phyloP scores from a whole-genome alignment of 768 basidiomycete genomes.

The Auricularia heimuer region DNA sequence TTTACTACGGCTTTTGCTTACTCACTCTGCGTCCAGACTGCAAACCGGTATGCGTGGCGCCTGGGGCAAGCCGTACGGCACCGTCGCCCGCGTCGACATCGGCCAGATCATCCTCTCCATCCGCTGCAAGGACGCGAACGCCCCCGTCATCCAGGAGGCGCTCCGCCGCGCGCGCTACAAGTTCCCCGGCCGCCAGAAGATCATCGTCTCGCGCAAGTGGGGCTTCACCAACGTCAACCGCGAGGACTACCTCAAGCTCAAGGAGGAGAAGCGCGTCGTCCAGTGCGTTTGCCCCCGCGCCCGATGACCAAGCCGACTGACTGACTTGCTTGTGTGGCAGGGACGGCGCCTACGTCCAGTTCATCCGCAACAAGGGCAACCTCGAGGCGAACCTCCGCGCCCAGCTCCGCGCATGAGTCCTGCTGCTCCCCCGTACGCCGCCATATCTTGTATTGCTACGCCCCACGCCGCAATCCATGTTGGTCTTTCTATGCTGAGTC shows the following conservation, averaged over 20 bases:
- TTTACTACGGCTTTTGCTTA: background rate
- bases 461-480: background rate
- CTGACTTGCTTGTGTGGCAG: slow-evolving; percentile 24
- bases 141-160: slow-evolving; percentile 87
- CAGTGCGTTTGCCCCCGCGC: slow-evolving; percentile 45
- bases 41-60: slow-evolving; percentile 99
- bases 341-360: slow-evolving; percentile 94
- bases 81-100: slow-evolving; percentile 92
- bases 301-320: slow-evolving; percentile 5
- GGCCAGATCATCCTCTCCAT: slow-evolving; percentile 91
- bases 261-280: slow-evolving; percentile 82
- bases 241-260: slow-evolving; percentile 78
- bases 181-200: slow-evolving; percentile 98
- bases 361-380: slow-evolving; percentile 80
- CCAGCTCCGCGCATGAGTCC: slow-evolving; percentile 59
- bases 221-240: slow-evolving; percentile 94
- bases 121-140: slow-evolving; percentile 83
- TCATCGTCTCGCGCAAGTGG: slow-evolving; percentile 96
- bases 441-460: slow-evolving; percentile 2
- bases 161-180: slow-evolving; percentile 98
- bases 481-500: background rate
- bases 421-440: slow-evolving; percentile 19
- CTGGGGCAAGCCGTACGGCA: slow-evolving; percentile 98
- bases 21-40: slow-evolving; percentile 36
- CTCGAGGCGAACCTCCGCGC: slow-evolving; percentile 78